Percentiles rank a stretch among this genome's conserved stretches.
Evolutionary conservation across 2,329 filamentous ascomycete genomes (phyloP).

Genomic region (Sarocladiaceae sp.): DNA sequence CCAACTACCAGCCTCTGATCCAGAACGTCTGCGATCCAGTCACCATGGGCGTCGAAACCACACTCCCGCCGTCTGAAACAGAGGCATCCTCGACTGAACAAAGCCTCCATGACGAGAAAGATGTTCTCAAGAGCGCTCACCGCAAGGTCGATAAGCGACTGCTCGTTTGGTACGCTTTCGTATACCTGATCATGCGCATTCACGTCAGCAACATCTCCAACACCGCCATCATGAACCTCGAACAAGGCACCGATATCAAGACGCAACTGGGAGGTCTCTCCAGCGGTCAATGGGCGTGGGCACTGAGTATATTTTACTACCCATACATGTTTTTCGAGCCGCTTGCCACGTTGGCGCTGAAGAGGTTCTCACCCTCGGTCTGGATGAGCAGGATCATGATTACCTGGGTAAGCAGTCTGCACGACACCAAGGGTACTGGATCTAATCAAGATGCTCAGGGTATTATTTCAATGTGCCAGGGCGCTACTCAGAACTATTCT

Average conservation of each 20-base stretch:
- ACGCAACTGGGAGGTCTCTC: slow-evolving; percentile 17
- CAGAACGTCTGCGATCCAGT: too few relatives aligned
- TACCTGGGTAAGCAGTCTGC: slow-evolving; percentile 13
- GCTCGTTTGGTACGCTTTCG: slow-evolving; percentile 18
- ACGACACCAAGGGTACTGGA: too few relatives aligned
- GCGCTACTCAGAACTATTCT: slow-evolving; percentile 17
- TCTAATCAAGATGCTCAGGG: too few relatives aligned
- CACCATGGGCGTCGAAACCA: background rate
- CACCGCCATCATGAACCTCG: slow-evolving; percentile 21
- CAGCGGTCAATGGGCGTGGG: slow-evolving; percentile 20
- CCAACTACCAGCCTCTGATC: too few relatives aligned
- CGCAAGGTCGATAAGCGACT: slow-evolving; percentile 18
- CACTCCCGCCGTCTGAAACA: background rate
- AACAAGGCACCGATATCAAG: slow-evolving; percentile 19
- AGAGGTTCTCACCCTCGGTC: slow-evolving; percentile 16
- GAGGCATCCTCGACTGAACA: background rate
- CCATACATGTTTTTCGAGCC: slow-evolving; percentile 21
- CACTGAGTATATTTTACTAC: slow-evolving; percentile 19
- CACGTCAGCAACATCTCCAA: slow-evolving; percentile 21
- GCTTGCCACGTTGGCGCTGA: slow-evolving; percentile 17
- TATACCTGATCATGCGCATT: slow-evolving; percentile 20
- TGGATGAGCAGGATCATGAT: slow-evolving; percentile 22
- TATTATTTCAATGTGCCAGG: slow-evolving; percentile 18
- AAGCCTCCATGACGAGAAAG: background rate
- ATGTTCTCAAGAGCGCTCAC: background rate